Percentiles rank a stretch among this genome's conserved stretches.
Conservation (phyloP, 495 filamentous ascomycete species). For the Tuber aestivum region DNA sequence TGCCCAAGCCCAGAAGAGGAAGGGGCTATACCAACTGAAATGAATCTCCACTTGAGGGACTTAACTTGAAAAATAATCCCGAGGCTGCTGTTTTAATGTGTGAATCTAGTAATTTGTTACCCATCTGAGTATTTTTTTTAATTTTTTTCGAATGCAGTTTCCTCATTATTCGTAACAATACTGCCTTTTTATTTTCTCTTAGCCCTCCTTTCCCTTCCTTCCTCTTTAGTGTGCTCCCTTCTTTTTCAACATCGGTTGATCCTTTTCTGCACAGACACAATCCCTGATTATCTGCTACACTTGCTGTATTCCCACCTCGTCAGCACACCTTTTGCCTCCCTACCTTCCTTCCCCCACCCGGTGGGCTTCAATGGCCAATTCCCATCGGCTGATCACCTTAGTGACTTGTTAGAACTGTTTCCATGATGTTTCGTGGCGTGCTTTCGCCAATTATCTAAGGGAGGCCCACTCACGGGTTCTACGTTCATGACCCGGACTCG, state of each 20-base stretch:
- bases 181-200: neutral
- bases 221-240: neutral
- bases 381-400: conserved; percentile 37
- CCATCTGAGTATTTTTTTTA: neutral
- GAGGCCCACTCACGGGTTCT: neutral
- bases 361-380: conserved; percentile 22
- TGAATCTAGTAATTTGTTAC: neutral
- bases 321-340: neutral
- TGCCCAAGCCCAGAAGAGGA: neutral
- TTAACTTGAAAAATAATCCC: neutral
- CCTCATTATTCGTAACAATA: neutral
- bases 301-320: neutral
- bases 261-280: neutral
- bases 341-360: neutral
- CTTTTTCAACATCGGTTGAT: neutral
- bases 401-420: conserved; percentile 41
- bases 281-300: neutral
- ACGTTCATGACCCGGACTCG: neutral
- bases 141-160: neutral
- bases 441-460: conserved; percentile 28
- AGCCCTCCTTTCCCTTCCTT: neutral
- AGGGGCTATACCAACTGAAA: neutral
- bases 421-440: conserved; percentile 31
- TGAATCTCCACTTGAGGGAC: neutral
- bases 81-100: neutral